Conservation (phyloP, 1,139 yeast species). For the Lodderomyces metapsilosis region DNA sequence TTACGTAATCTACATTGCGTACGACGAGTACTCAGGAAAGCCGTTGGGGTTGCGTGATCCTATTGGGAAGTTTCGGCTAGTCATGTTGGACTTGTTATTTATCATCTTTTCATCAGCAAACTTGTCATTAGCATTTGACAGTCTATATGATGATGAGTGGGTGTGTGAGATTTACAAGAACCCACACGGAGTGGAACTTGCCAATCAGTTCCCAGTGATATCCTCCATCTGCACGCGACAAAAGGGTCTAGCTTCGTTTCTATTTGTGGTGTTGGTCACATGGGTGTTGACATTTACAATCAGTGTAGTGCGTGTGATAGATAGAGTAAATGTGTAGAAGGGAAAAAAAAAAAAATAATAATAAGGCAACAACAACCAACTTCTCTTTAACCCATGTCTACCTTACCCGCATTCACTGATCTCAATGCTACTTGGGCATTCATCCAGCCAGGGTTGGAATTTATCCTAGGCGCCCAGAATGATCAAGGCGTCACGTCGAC, state of each 20-base stretch:
- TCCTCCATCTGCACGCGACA: slow-evolving; percentile 72
- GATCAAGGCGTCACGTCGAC: slow-evolving; percentile 66
- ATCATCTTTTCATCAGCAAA: slow-evolving; percentile 94
- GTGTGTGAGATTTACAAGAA: slow-evolving; percentile 51
- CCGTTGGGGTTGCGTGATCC: slow-evolving; percentile 90
- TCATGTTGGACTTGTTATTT: slow-evolving; percentile 76
- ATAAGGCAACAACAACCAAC: not conserved
- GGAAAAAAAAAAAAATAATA: not conserved
- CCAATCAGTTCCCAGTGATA: slow-evolving; percentile 30
- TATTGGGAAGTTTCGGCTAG: slow-evolving; percentile 71
- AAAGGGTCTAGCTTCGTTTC: slow-evolving; percentile 71
- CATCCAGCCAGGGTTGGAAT: slow-evolving; percentile 71
- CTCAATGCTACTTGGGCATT: slow-evolving; percentile 72
- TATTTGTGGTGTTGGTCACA: slow-evolving; percentile 68
- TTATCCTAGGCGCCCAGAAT: slow-evolving; percentile 65
- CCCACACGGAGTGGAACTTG: slow-evolving; percentile 22
- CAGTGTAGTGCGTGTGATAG: slow-evolving; percentile 81
- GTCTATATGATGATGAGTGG: slow-evolving; percentile 80
- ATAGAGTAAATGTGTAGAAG: slow-evolving; percentile 25
- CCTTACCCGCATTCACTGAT: slow-evolving; percentile 41
- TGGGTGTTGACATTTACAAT: slow-evolving; percentile 89
- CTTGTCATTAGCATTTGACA: slow-evolving; percentile 78
- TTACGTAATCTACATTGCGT: slow-evolving; percentile 77
- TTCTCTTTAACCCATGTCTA: slow-evolving; percentile 3
- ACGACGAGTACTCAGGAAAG: slow-evolving; percentile 88